Base-by-base conservation (phyloP, 257 asterid species). In the Capsicum chinense region DNA sequence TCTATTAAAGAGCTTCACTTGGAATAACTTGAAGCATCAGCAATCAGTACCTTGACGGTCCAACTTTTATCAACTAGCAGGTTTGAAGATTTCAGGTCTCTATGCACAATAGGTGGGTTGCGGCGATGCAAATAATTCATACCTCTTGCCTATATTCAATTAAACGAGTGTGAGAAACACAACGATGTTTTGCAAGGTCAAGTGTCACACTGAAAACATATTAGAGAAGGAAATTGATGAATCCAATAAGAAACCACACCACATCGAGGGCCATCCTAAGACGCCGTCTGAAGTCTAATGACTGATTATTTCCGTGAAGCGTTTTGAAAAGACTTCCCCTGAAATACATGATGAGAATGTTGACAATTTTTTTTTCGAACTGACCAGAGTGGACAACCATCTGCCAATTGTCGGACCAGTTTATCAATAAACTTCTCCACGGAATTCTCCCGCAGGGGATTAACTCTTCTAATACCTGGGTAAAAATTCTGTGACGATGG, bases 11-110 rank as follows among this genome's bases (percentile, higher is more conserved):
- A 15, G 63, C 15, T 26, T 7, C 64, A 26, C 48, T 78, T 21
- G 54, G 13, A 78, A 54, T 52, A 73, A 70, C 14, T 48, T 60
- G 15, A 50, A 66, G 60, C 80, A 56, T 10, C 64, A 44, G 83
- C 9, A 39, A 63, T 64, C 21, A 70, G 81, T 90, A 93, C 98
- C 98, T 94, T 94, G 71, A 93, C 97, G 0, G 88, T 94, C 98
- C 94, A 94, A 88, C 92, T 92, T 89, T 92, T 94, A 80, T 92
- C 95, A 6, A 93, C 98, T 15, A 94, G 92, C 83, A 94, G 93
- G 84, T 93, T 94, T 2, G 98, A 93, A 54, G 98, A 93, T 90
- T 94, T 94, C 79, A 94, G 88, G 90, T 94, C 98, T 84, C 98
- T 82, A 79, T 94, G 98, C n/a, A 93, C 94, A 35, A 94, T 93